Conservation (phyloP, 176 grass and related monocot species). For the Guadua angustifolia region DNA sequence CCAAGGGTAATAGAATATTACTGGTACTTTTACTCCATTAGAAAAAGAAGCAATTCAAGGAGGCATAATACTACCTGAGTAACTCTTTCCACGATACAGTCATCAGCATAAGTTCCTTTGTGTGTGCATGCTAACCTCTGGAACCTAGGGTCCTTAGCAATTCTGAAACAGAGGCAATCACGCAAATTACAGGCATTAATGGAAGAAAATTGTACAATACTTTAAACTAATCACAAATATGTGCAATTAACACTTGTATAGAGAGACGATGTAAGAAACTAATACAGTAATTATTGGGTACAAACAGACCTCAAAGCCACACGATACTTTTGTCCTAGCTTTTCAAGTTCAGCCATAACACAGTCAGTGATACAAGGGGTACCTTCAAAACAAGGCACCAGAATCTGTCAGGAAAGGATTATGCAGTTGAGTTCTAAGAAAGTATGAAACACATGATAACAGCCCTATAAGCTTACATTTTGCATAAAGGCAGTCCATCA, state of each 20-base stretch:
- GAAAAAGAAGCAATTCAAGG: slow-evolving; percentile 9
- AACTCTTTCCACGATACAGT: slow-evolving; percentile 92
- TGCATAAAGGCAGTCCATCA: slow-evolving; percentile 99
- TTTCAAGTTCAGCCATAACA: slow-evolving; percentile 97
- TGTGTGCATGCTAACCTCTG: slow-evolving; percentile 92
- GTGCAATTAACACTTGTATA: background rate
- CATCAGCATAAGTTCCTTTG: slow-evolving; percentile 98
- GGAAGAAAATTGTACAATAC: slow-evolving; percentile 11
- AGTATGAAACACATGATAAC: background rate
- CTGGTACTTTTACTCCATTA: background rate
- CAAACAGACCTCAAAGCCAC: slow-evolving; percentile 79
- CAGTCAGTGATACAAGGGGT: slow-evolving; percentile 93
- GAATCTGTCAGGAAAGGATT: background rate
- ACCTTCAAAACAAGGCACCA: slow-evolving; percentile 52
- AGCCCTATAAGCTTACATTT: slow-evolving; percentile 65
- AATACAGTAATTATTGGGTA: background rate
- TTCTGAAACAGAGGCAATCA: slow-evolving; percentile 49
- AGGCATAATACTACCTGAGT: slow-evolving; percentile 65
- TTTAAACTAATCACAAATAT: background rate
- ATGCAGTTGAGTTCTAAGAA: background rate
- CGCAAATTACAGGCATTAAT: background rate
- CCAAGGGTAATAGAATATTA: background rate
- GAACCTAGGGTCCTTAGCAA: slow-evolving; percentile 94
- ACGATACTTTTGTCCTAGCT: slow-evolving; percentile 90
- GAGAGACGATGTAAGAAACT: background rate